These are phyloP conservation scores for Tripterygium wilfordii DNA, from an alignment of 177 flowering plant genomes.

Conservation along the genomic window DNA sequence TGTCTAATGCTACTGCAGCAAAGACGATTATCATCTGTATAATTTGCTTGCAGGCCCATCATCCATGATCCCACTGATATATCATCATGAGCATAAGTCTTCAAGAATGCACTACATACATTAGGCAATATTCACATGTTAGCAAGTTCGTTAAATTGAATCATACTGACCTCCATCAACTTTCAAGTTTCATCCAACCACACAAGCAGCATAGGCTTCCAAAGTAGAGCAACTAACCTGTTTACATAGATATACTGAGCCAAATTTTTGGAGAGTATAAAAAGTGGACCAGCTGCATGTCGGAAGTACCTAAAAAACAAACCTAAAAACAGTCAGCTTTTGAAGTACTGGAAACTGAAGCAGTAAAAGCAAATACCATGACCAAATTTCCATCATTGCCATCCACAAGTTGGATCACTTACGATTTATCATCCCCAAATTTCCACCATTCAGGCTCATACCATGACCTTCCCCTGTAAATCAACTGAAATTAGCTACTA, in stretches of 20 bases:
- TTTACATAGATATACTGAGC: constrained; percentile 75
- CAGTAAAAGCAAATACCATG: not conserved
- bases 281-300: constrained; percentile 74
- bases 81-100: constrained; percentile 88
- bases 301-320: constrained; percentile 72
- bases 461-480: constrained; percentile 82
- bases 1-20: constrained; percentile 74
- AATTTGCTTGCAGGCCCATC: constrained; percentile 89
- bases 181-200: not conserved
- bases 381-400: not conserved
- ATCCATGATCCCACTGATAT: constrained; percentile 94
- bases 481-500: not conserved
- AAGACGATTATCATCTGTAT: constrained; percentile 77
- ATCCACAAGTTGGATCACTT: constrained; percentile 15
- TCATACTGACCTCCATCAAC: no score
- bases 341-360: not conserved
- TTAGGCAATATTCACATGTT: not conserved
- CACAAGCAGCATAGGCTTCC: not conserved
- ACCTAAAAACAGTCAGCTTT: not conserved
- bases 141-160: no score
- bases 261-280: constrained; percentile 80
- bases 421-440: constrained; percentile 86
- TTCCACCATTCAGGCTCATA: constrained; percentile 99
- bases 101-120: constrained; percentile 75
- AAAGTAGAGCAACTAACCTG: constrained; percentile 46